Percentiles rank a stretch among this genome's conserved stretches.
These are phyloP conservation scores for Phytopythium vexans DNA, from an alignment of 352 stramenopile genomes.

Conservation along the genomic window DNA sequence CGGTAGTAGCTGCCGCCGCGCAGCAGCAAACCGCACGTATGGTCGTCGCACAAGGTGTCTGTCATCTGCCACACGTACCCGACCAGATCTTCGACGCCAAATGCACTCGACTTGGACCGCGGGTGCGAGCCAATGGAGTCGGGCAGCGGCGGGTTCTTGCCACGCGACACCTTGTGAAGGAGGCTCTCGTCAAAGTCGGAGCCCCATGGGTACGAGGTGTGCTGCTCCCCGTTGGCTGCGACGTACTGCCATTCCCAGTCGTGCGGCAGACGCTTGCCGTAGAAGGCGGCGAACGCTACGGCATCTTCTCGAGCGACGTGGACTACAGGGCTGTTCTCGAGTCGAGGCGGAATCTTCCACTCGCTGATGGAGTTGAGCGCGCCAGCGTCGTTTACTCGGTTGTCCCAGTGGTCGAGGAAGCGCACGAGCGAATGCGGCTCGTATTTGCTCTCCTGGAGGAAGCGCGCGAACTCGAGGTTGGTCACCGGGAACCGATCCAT, in stretches of 20 bases:
- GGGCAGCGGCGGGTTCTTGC: slow-evolving; percentile 30
- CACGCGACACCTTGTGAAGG: slow-evolving; percentile 27
- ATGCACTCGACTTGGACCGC: slow-evolving; percentile 34
- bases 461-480: slow-evolving; percentile 63
- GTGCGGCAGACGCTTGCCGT: slow-evolving; percentile 72
- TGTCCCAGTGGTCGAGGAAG: slow-evolving; percentile 75
- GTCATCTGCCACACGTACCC: slow-evolving; percentile 88
- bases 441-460: slow-evolving; percentile 58
- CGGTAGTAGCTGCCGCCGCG: slow-evolving; percentile 75
- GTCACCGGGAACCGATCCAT: slow-evolving; percentile 78
- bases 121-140: slow-evolving; percentile 51
- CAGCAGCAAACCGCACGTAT: slow-evolving; percentile 77
- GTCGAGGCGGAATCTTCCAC: slow-evolving; percentile 43
- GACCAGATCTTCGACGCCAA: slow-evolving; percentile 71
- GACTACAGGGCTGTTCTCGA: slow-evolving; percentile 69
- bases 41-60: slow-evolving; percentile 74
- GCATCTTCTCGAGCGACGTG: slow-evolving; percentile 75
- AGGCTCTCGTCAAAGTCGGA: slow-evolving; percentile 16
- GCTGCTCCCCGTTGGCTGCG: slow-evolving; percentile 59
- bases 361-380: slow-evolving; percentile 7
- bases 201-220: slow-evolving; percentile 64
- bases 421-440: slow-evolving; percentile 40
- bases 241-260: slow-evolving; percentile 89
- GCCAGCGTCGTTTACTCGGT: slow-evolving; percentile 19
- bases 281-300: slow-evolving; percentile 57